Evolutionary conservation across 208 protist species (phyloP), one percentile per base, ranked within the genome.

Genomic region (Acanthamoeba healyi): DNA sequence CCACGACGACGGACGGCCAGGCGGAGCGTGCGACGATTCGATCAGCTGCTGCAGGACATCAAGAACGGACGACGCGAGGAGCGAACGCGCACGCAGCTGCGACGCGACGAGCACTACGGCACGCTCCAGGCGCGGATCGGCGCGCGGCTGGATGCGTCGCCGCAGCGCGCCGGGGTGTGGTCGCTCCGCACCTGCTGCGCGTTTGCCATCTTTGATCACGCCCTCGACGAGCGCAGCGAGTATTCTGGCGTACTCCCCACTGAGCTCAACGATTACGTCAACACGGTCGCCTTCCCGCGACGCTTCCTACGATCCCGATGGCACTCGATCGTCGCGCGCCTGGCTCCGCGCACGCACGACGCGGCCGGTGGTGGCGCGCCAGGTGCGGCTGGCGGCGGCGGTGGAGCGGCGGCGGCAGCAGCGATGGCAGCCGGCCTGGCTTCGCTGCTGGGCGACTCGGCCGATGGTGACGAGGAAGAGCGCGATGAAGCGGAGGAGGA

Each of bases 181-280:
- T 65, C 58, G 4, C 58, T 65, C 58, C 58, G 58, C 58, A 65
- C 58, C 29, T 65, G 58, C 19, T 65, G 58, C 58, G 58, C 58
- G n/a, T 65, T 65, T 17, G 58, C 58, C 58, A 65, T 65, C 58
- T 65, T 65, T 17, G 58, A 65, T 15, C 58, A 65, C 58, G 58
- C 58, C 58, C 58, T 65, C 58, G 58, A 65, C 58, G 58, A 65
- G 26, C 58, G 58, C 58, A 65, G 58, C 58, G 58, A 65, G 58
- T 65, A 65, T n/a, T 65, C 58, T n/a, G 58, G 58, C 58, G 58
- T 65, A 3, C 29, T 65, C 7, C 58, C 58, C 58, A 65, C 22
- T n/a, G 58, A 65, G 58, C 58, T 65, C n/a, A n/a, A 65, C 58
- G 58, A 65, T n/a, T 65, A 65, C 58, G 58, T 65, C 58, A 65